Conservation (phyloP, 768 basidiomycete species). For the Lentinula detonsa region DNA sequence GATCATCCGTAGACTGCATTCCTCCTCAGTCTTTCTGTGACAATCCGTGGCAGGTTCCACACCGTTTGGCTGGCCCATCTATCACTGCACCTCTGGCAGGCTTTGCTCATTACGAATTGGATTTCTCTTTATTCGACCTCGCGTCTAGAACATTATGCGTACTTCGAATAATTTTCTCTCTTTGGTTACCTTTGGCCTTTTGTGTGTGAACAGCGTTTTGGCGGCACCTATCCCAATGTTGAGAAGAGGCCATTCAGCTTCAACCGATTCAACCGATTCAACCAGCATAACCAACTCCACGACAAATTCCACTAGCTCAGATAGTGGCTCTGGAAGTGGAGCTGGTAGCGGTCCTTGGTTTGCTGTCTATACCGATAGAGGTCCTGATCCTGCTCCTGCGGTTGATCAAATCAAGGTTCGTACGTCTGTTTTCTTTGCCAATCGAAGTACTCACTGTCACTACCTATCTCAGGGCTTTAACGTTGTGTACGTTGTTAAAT, state of each 20-base stretch:
- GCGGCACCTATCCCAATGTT: neutral
- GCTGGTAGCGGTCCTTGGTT: neutral
- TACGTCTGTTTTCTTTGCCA: neutral
- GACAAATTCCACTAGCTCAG: neutral
- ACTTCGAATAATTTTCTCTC: neutral
- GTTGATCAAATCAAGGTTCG: constrained; percentile 1
- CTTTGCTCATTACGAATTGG: neutral
- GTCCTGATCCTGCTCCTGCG: constrained; percentile 3
- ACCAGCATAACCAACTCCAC: neutral
- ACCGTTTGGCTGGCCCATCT: neutral
- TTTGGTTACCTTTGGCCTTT: neutral
- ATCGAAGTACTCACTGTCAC: neutral
- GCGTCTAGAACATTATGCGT: neutral
- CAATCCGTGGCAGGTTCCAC: constrained; percentile 1
- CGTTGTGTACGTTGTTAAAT: constrained; percentile 16
- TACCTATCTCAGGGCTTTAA: constrained; percentile 17
- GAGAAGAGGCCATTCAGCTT: neutral
- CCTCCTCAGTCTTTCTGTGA: neutral
- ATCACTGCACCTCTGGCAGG: neutral
- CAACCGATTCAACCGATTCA: neutral
- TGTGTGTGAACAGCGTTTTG: neutral
- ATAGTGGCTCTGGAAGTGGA: neutral
- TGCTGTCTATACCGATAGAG: constrained; percentile 2
- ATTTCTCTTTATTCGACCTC: neutral
- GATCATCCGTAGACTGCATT: neutral